These are phyloP conservation scores for Perkinsela sp. DNA, from an alignment of 208 protist genomes.

Conservation along the genomic window DNA sequence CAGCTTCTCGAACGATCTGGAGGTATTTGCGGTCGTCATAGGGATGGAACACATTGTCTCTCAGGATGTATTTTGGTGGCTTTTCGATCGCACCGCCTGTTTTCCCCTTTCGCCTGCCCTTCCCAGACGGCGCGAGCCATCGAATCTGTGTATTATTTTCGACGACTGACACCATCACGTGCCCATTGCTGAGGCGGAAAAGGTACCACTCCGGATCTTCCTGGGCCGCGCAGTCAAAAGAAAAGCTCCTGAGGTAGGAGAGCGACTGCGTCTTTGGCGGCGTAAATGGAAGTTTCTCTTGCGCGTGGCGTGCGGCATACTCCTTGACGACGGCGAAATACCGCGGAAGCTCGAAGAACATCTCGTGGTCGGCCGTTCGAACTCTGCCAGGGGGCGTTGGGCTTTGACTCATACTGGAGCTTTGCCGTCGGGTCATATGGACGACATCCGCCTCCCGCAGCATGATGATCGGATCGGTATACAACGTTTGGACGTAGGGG, in stretches of 20 bases:
- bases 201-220: neutral
- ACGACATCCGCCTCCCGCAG: neutral
- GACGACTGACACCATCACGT: neutral
- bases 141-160: neutral
- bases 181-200: neutral
- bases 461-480: neutral
- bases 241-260: neutral
- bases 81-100: too few species aligned
- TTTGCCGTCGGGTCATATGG: neutral
- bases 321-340: neutral
- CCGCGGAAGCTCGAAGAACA: neutral
- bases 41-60: too few species aligned
- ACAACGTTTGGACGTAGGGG: neutral
- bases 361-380: neutral
- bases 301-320: neutral
- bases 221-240: neutral
- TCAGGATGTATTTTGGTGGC: too few species aligned
- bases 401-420: neutral
- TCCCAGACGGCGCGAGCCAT: too few species aligned
- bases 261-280: neutral
- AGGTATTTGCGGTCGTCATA: too few species aligned
- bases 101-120: too few species aligned
- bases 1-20: too few species aligned
- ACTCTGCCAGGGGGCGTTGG: too few species aligned
- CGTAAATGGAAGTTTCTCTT: neutral